A percentile compares a stretch with the other conserved stretches of the same genome.
These are phyloP conservation scores for Pleurostoma richardsiae DNA, from an alignment of 2,329 filamentous ascomycete genomes.

Conservation along the genomic window DNA sequence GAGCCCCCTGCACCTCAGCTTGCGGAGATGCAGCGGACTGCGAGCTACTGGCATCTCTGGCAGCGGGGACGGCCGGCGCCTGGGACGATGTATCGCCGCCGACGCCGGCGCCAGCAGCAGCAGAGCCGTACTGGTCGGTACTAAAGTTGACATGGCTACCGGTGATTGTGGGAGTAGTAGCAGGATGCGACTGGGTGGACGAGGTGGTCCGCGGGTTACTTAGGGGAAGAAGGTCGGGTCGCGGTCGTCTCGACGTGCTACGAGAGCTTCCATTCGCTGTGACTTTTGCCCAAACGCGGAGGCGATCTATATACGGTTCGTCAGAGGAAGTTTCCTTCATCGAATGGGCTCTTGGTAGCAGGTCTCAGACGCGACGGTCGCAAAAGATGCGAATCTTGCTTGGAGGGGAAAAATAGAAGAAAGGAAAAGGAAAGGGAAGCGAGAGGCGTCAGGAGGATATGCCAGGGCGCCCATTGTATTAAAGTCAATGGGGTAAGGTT, in stretches of 20 bases:
- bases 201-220: constrained; percentile 20
- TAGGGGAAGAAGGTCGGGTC: constrained; percentile 34
- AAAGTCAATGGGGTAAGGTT: no score
- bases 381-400: constrained; percentile 4
- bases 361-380: constrained; percentile 4
- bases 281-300: constrained; percentile 49
- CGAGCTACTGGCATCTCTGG: constrained; percentile 15
- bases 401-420: background rate
- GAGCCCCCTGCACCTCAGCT: constrained; percentile 50
- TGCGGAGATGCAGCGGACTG: constrained; percentile 40
- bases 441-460: background rate
- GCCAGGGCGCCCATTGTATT: no score
- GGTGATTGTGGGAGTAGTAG: constrained; percentile 7
- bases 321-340: constrained; percentile 58
- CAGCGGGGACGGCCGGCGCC: constrained; percentile 3
- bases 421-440: background rate
- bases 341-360: constrained; percentile 36
- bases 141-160: constrained; percentile 7
- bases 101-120: constrained; percentile 4
- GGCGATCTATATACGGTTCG: constrained; percentile 49
- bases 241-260: constrained; percentile 30
- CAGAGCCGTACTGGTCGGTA: constrained; percentile 1
- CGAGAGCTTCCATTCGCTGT: constrained; percentile 47
- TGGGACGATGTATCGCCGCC: background rate
- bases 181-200: constrained; percentile 13